A percentile compares a stretch with the other conserved stretches of the same genome.
phyloP scores from a whole-genome alignment of 257 asterid species.

The Thymus mandschuricus region DNA sequence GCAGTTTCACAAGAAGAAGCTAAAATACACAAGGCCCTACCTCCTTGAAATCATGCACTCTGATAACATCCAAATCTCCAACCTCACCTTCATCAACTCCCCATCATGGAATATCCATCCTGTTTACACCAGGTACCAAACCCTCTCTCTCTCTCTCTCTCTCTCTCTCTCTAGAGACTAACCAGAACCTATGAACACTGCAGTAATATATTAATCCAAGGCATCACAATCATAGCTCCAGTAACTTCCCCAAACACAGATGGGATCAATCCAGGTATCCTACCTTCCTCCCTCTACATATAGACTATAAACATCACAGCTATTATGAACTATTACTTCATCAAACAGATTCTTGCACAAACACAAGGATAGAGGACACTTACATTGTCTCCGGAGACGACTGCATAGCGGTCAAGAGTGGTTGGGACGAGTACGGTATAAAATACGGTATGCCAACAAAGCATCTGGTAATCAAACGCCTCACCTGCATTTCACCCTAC shows the following conservation, averaged over 20 bases:
- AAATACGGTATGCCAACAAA: slow-evolving; percentile 78
- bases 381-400: slow-evolving; percentile 88
- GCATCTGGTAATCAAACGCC: slow-evolving; percentile 62
- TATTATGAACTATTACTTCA: not conserved
- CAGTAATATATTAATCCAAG: slow-evolving; percentile 77
- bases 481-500: slow-evolving; percentile 88
- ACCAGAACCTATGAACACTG: slow-evolving; percentile 23
- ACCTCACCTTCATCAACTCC: slow-evolving; percentile 68
- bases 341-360: slow-evolving; percentile 80
- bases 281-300: not conserved
- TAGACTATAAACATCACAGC: not conserved
- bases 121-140: slow-evolving; percentile 70
- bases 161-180: too few species aligned
- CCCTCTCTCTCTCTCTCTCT: not conserved
- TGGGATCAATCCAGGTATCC: slow-evolving; percentile 83
- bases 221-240: slow-evolving; percentile 85
- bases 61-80: slow-evolving; percentile 70
- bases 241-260: slow-evolving; percentile 91
- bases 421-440: slow-evolving; percentile 94
- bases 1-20: slow-evolving; percentile 71
- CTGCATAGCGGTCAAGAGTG: slow-evolving; percentile 84
- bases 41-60: slow-evolving; percentile 86
- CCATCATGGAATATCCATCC: slow-evolving; percentile 96
- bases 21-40: slow-evolving; percentile 82
- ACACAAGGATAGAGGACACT: slow-evolving; percentile 72